A percentile compares a stretch with the other conserved stretches of the same genome.
Conservation (phyloP, 495 filamentous ascomycete genomes). For the Lentithecium fluviatile region DNA sequence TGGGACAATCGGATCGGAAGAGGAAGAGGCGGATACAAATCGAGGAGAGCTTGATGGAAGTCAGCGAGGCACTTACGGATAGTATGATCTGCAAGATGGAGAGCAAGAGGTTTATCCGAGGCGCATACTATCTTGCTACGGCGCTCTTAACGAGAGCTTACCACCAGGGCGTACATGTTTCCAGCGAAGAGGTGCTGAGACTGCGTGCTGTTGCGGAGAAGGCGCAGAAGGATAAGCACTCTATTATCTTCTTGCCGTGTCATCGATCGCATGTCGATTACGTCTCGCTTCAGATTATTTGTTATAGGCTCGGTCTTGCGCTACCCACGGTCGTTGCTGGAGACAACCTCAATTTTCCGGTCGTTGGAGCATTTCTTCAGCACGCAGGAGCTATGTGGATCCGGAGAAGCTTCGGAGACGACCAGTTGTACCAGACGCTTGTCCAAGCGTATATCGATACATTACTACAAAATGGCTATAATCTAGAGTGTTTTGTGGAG, state of each 20-base stretch:
- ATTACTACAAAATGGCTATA: constrained; percentile 82
- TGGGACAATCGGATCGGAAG: constrained; percentile 44
- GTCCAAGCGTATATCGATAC: constrained; percentile 97
- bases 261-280: constrained; percentile 96
- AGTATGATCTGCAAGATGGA: constrained; percentile 99
- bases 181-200: constrained; percentile 84
- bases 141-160: constrained; percentile 90
- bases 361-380: constrained; percentile 86
- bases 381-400: constrained; percentile 95
- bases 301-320: constrained; percentile 85
- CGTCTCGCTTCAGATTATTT: constrained; percentile 88
- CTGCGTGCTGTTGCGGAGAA: constrained; percentile 76
- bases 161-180: constrained; percentile 94
- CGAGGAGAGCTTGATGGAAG: constrained; percentile 65
- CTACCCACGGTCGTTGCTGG: constrained; percentile 93
- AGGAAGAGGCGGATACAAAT: constrained; percentile 59
- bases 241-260: constrained; percentile 92
- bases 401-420: constrained; percentile 85
- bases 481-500: constrained; percentile 96
- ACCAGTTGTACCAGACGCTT: constrained; percentile 81
- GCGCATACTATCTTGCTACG: constrained; percentile 84
- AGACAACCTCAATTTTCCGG: constrained; percentile 91
- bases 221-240: constrained; percentile 83
- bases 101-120: constrained; percentile 85
- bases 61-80: constrained; percentile 79